Evolutionary conservation across 2,329 filamentous ascomycete species (phyloP), one percentile per base, ranked within the genome.

Genomic region (Paraphaeosphaeria minitans): DNA sequence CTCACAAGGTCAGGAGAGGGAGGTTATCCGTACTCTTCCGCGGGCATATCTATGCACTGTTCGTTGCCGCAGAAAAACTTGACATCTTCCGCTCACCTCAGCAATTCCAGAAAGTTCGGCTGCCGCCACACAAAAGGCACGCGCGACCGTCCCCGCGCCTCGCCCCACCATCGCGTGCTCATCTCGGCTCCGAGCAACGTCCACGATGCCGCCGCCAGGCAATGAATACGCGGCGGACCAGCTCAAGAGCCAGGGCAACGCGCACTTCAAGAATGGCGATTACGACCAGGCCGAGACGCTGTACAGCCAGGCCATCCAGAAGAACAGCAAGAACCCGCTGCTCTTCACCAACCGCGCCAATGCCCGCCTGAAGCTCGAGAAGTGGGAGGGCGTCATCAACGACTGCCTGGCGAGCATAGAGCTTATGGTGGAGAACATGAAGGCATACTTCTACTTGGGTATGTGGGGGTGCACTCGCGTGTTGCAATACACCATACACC

Each of bases 271-370:
- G 61, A 77, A 80, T 9, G 85, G 85, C 61, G 87, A 93, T 66
- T 93, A 84, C 70, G 75, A 78, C 5, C 82, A 79, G 24, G 91
- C 91, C 39, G 89, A 92, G 62, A 82, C 82, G 21, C 79, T 88
- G 58, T 94, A 94, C 76, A 89, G 89, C 4, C 85, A 90, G 75
- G 91, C 91, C 80, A 93, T 97, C 67, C 87, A 90, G 68, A 87
- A 88, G 72, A 91, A 96, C 77, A 84, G 90, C 4, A 84, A 82
- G 56, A 95, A 96, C 73, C 86, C 90, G 1, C 82, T 89, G 31
- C 84, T 97, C 52, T 97, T 93, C 79, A 94, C 92, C 41, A 98
- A 97, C 79, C 91, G 93, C 55, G 91, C 93, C 53, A 90, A 97
- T 79, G 88, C 90, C 3, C 87, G 93, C 42, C 82, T 95, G 58